Conservation (phyloP, 1,284 basidiomycete genomes). For the Puccinia novopanici region DNA sequence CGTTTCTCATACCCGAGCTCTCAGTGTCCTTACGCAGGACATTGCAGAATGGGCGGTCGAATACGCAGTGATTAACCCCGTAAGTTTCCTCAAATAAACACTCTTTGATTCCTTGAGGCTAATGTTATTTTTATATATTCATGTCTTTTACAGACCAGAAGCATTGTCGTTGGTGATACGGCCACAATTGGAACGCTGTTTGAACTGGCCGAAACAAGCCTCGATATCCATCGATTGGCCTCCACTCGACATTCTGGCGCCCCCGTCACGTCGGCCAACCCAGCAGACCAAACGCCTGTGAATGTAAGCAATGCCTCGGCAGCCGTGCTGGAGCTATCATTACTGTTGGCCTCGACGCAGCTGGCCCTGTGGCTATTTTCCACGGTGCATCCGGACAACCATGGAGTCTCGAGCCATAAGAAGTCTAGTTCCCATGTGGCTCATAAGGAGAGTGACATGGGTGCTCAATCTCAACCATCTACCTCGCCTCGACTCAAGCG, state of each 20-base stretch:
- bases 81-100: neutral
- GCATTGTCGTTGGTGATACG: slow-evolving; percentile 43
- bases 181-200: slow-evolving; percentile 46
- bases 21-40: slow-evolving; percentile 39
- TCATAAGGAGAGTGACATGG: slow-evolving; percentile 20
- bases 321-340: slow-evolving; percentile 38
- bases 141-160: slow-evolving; percentile 27
- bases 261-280: neutral
- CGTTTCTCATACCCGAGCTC: slow-evolving; percentile 47
- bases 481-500: slow-evolving; percentile 28
- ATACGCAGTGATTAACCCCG: slow-evolving; percentile 42
- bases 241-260: slow-evolving; percentile 17
- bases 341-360: slow-evolving; percentile 37
- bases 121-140: neutral
- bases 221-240: slow-evolving; percentile 39
- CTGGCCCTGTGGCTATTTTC: slow-evolving; percentile 42
- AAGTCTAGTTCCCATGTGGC: neutral
- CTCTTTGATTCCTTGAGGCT: slow-evolving; percentile 5
- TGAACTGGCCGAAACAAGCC: slow-evolving; percentile 45
- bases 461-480: neutral
- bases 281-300: neutral
- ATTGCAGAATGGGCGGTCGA: slow-evolving; percentile 45
- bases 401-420: neutral
- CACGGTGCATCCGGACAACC: slow-evolving; percentile 2
- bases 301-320: slow-evolving; percentile 24